phyloP scores from a whole-genome alignment of 345 rosid genomes.

The Arabidopsis suecica region DNA sequence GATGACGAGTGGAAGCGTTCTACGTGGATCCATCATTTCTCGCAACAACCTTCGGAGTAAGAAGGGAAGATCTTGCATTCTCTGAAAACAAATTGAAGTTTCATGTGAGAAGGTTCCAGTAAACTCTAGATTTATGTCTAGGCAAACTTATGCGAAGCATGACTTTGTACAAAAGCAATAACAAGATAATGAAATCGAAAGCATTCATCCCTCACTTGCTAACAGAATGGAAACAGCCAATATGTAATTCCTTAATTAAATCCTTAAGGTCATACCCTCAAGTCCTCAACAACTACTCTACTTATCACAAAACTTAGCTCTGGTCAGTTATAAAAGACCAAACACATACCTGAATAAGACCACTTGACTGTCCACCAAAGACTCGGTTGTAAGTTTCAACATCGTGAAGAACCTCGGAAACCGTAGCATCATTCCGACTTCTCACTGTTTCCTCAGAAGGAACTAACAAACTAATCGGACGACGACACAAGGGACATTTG shows the following conservation, averaged over 20 bases:
- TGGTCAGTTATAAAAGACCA: not conserved
- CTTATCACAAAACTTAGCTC: not conserved
- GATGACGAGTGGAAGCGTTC: slow-evolving; percentile 89
- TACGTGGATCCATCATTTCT: slow-evolving; percentile 78
- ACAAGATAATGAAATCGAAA: not conserved
- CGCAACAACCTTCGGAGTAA: slow-evolving; percentile 73
- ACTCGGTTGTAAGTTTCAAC: slow-evolving; percentile 71
- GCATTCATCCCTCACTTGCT: not conserved
- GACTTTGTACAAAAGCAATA: not conserved
- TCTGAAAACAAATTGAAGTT: slow-evolving; percentile 47
- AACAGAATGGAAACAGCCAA: not conserved
- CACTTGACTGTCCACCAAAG: slow-evolving; percentile 56
- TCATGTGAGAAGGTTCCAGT: not conserved
- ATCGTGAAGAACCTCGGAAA: slow-evolving; percentile 55
- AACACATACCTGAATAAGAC: slow-evolving; percentile 66
- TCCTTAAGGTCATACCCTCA: not conserved
- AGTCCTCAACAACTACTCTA: not conserved
- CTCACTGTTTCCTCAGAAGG: slow-evolving; percentile 62
- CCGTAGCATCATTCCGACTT: slow-evolving; percentile 49
- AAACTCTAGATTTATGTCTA: not conserved
- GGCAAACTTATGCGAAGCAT: not conserved
- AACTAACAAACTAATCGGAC: slow-evolving; percentile 72
- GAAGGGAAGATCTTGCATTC: slow-evolving; percentile 94
- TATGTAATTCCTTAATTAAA: not conserved
- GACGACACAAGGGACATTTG: slow-evolving; percentile 83